A percentile compares a stretch with the other conserved stretches of the same genome.
phyloP scores from a whole-genome alignment of 768 basidiomycete genomes.

The Ramaria sp. region DNA sequence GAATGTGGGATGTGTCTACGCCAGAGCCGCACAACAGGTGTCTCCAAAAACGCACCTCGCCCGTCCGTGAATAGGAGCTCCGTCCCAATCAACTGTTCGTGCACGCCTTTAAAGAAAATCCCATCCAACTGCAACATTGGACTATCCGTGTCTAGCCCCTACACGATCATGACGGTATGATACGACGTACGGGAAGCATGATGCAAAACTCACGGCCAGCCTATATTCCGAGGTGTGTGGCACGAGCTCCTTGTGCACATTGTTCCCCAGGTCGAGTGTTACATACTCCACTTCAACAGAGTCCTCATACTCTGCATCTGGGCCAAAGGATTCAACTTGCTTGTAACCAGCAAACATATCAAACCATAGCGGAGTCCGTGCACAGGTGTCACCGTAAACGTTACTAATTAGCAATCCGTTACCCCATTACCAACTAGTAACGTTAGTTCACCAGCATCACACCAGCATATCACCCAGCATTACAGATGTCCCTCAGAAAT shows the following conservation, averaged over 20 bases:
- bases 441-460: too few relatives aligned
- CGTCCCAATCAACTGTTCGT: conserved; percentile 60
- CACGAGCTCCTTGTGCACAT: conserved; percentile 62
- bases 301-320: conserved; percentile 53
- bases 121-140: conserved; percentile 73
- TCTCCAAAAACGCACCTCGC: too few relatives aligned
- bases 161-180: too few relatives aligned
- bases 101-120: conserved; percentile 59
- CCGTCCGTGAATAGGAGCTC: conserved; percentile 71
- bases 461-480: too few relatives aligned
- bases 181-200: too few relatives aligned
- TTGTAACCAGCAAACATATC: conserved; percentile 52
- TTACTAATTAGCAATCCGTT: too few relatives aligned
- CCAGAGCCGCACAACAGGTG: background rate
- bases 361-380: too few relatives aligned
- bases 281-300: conserved; percentile 56
- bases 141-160: conserved; percentile 72
- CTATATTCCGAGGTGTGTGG: conserved; percentile 61
- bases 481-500: too few relatives aligned
- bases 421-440: too few relatives aligned
- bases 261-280: conserved; percentile 56
- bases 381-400: too few relatives aligned
- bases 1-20: conserved; percentile 5
- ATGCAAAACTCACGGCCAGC: conserved; percentile 69
- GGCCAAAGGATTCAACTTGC: conserved; percentile 57